Percentiles rank a stretch among this genome's conserved stretches.
Conservation (phyloP, 1,284 basidiomycete species). For the Irpex rosettiformis region DNA sequence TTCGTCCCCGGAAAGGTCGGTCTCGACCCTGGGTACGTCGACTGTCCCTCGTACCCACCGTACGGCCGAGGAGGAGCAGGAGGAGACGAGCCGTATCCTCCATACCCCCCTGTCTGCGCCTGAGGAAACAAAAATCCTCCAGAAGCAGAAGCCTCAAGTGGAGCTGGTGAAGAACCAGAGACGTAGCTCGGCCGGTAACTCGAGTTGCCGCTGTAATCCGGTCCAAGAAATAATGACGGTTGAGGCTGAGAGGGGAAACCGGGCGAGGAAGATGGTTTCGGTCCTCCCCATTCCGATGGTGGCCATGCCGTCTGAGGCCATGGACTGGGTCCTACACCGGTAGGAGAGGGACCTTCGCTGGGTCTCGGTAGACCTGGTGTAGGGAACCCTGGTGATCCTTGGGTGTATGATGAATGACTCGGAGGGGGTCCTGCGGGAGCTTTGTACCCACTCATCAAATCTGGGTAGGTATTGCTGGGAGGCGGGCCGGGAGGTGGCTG, state of each 20-base stretch:
- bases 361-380: slow-evolving; percentile 4
- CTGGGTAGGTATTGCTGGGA: not conserved
- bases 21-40: not conserved
- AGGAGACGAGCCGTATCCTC: slow-evolving; percentile 8
- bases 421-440: not conserved
- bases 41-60: slow-evolving; percentile 5
- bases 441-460: not conserved
- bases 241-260: slow-evolving; percentile 1
- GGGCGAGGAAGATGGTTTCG: not conserved
- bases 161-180: slow-evolving; percentile 1
- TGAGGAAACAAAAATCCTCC: slow-evolving; percentile 24
- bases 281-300: slow-evolving; percentile 40
- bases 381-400: slow-evolving; percentile 7
- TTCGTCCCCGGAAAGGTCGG: not conserved
- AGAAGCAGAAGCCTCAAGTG: slow-evolving; percentile 3
- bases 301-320: slow-evolving; percentile 42
- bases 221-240: slow-evolving; percentile 2
- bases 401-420: not conserved
- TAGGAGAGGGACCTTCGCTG: slow-evolving; percentile 1
- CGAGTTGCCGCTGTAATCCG: not conserved
- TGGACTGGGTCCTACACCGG: too few relatives aligned
- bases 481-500: not conserved
- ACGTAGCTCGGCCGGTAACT: not conserved
- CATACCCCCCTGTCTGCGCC: slow-evolving; percentile 13
- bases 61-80: slow-evolving; percentile 14